phyloP scores from a whole-genome alignment of 139 green algal genomes.

The Zygnema cylindricum region DNA sequence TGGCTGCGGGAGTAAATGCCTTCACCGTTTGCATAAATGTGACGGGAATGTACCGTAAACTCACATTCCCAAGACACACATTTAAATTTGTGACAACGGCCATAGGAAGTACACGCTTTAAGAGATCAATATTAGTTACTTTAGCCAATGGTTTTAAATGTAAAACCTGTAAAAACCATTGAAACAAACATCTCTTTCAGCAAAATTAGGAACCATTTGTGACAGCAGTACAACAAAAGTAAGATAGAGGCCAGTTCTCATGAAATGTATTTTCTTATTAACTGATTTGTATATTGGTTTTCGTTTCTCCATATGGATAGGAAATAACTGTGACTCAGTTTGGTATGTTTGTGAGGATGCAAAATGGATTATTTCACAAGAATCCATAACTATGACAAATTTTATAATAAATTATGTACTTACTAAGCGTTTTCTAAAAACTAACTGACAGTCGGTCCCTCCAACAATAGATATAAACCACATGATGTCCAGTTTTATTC shows the following conservation, averaged over 20 bases:
- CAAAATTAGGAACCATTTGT: neutral
- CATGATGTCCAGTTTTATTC: too few relatives aligned
- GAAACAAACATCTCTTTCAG: neutral
- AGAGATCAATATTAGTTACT: conserved; percentile 31
- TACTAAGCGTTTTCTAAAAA: too few relatives aligned
- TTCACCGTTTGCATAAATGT: conserved; percentile 91
- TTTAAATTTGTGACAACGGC: conserved; percentile 81
- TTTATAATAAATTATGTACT: too few relatives aligned
- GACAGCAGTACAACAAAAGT: neutral
- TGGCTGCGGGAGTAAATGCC: conserved; percentile 48
- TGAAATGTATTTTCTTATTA: neutral
- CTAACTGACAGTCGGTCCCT: too few relatives aligned
- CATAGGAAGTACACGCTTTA: conserved; percentile 71
- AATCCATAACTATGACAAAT: too few relatives aligned
- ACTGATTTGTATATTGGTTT: neutral
- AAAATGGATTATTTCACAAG: too few relatives aligned
- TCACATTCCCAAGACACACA: conserved; percentile 89
- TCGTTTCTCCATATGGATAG: neutral
- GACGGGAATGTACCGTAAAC: conserved; percentile 82
- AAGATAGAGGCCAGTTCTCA: neutral
- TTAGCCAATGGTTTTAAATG: conserved; percentile 37
- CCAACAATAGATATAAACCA: too few relatives aligned
- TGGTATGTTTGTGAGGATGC: neutral
- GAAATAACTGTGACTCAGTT: neutral
- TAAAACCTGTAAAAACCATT: conserved; percentile 25